Evolutionary conservation across 1,284 basidiomycete genomes (phyloP).

Genomic region (Moesziomyces globuligerus): DNA sequence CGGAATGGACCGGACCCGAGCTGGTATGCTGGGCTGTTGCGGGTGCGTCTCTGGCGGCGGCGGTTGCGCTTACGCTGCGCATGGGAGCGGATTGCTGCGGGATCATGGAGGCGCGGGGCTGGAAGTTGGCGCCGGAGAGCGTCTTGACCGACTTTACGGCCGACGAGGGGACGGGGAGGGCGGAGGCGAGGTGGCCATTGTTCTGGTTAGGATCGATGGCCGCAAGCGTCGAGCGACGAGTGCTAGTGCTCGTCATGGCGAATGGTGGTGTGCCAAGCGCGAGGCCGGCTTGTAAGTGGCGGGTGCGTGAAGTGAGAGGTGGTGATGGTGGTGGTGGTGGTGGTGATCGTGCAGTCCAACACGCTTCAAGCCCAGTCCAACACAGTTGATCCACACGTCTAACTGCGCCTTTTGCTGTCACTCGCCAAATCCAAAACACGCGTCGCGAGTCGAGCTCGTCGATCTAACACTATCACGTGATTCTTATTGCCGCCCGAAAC

Average conservation of each 20-base stretch:
- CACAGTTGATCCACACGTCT: slow-evolving; percentile 9
- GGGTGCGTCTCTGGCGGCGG: slow-evolving; percentile 8
- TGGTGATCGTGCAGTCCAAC: not conserved
- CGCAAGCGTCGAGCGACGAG: slow-evolving; percentile 56
- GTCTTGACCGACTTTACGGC: slow-evolving; percentile 47
- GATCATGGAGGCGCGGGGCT: slow-evolving; percentile 48
- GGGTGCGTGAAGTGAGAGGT: too few relatives aligned
- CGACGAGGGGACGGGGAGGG: slow-evolving; percentile 43
- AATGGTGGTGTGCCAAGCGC: too few relatives aligned
- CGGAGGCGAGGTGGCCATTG: slow-evolving; percentile 42
- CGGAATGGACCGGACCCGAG: slow-evolving; percentile 30
- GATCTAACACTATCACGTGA: slow-evolving; percentile 42
- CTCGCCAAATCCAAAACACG: slow-evolving; percentile 33
- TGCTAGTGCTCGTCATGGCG: slow-evolving; percentile 39
- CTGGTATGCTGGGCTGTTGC: slow-evolving; percentile 14
- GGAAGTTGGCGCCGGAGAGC: slow-evolving; percentile 24
- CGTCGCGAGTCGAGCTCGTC: slow-evolving; percentile 19
- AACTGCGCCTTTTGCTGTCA: not conserved
- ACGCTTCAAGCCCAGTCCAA: slow-evolving; percentile 3
- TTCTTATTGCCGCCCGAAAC: not conserved
- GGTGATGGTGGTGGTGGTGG: slow-evolving; percentile 11
- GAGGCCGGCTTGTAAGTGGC: too few relatives aligned
- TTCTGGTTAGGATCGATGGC: slow-evolving; percentile 58
- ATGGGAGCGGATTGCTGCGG: slow-evolving; percentile 36
- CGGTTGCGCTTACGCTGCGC: slow-evolving; percentile 21